Evolutionary conservation across 768 basidiomycete genomes (phyloP).

Genomic region (button mushroom (Agaricus bisporus)): DNA sequence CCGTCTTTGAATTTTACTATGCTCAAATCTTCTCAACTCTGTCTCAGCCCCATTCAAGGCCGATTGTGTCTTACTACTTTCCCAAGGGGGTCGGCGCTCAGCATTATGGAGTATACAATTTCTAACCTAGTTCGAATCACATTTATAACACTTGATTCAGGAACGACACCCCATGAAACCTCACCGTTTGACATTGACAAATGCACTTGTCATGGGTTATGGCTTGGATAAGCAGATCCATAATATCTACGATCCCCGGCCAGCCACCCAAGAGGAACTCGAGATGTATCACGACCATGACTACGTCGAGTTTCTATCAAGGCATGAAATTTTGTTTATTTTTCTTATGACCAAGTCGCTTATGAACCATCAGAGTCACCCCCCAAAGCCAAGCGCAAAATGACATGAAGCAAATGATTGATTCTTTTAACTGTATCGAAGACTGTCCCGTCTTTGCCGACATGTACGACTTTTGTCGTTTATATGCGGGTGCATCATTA

Average conservation of each 20-base stretch:
- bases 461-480: conserved; percentile 89
- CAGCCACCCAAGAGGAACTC: conserved; percentile 86
- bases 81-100: conserved; percentile 91
- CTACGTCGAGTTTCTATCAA: conserved; percentile 93
- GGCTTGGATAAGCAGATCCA: conserved; percentile 95
- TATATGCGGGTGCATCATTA: conserved; percentile 90
- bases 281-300: conserved; percentile 91
- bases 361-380: conserved; percentile 56
- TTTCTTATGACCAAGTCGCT: background rate
- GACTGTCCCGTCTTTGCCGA: conserved; percentile 96
- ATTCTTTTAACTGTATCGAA: conserved; percentile 90
- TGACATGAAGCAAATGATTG: conserved; percentile 71
- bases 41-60: conserved; percentile 63
- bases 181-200: conserved; percentile 91
- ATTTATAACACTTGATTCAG: conserved; percentile 31
- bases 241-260: conserved; percentile 81
- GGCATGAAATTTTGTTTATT: conserved; percentile 35
- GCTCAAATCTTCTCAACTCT: background rate
- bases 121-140: background rate
- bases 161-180: conserved; percentile 99
- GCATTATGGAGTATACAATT: conserved; percentile 82
- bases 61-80: conserved; percentile 94
- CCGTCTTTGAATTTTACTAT: background rate
- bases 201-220: conserved; percentile 92
- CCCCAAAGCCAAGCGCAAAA: conserved; percentile 61